phyloP scores from a whole-genome alignment of 345 rosid species.

The Lagerstroemia speciosa region DNA sequence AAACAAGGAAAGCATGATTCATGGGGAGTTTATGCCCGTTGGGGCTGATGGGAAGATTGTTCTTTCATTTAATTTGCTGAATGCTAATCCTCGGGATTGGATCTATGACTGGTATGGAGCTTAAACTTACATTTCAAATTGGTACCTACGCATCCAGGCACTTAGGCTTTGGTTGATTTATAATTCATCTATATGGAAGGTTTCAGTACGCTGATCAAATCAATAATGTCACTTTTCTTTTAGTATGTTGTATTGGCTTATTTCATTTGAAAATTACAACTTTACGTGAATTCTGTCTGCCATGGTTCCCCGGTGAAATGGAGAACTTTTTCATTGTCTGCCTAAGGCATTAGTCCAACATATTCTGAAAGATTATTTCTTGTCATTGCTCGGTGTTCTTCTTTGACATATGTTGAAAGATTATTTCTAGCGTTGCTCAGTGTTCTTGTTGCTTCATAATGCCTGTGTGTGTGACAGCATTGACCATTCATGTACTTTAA shows the following conservation, averaged over 20 bases:
- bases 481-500: not conserved
- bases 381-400: not conserved
- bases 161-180: not conserved
- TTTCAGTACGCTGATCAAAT: not conserved
- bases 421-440: no score
- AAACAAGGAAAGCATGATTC: constrained; percentile 58
- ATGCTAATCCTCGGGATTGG: constrained; percentile 80
- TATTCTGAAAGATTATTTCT: not conserved
- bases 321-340: not conserved
- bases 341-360: not conserved
- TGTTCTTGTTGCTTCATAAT: not conserved
- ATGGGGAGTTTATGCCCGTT: constrained; percentile 86
- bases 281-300: not conserved
- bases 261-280: not conserved
- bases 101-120: constrained; percentile 63
- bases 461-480: not conserved
- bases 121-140: not conserved
- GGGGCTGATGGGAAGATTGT: constrained; percentile 86
- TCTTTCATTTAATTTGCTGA: constrained; percentile 81
- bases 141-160: not conserved
- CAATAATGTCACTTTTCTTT: not conserved
- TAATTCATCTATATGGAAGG: not conserved
- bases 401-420: not conserved
- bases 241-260: not conserved
- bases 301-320: not conserved